These are phyloP conservation scores for Podaxis rugospora DNA, from an alignment of 768 basidiomycete genomes.

Conservation along the genomic window DNA sequence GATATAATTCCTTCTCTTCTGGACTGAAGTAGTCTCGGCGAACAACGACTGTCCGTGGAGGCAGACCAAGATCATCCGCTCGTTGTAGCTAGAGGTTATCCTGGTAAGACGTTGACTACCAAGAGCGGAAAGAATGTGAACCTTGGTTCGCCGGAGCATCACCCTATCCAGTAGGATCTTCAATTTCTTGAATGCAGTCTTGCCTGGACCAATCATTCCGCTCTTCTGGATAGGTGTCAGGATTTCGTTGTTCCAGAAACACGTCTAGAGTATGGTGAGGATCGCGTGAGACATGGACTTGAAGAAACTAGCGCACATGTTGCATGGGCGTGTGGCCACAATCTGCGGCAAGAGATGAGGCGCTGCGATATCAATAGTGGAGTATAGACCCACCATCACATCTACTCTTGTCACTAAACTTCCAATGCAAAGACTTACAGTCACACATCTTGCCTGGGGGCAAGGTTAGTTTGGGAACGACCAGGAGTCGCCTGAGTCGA, in stretches of 20 bases:
- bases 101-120: background rate
- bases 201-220: conserved; percentile 79
- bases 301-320: conserved; percentile 37
- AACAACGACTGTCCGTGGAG: conserved; percentile 87
- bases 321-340: conserved; percentile 86
- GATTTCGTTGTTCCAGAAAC: conserved; percentile 97
- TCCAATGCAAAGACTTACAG: conserved; percentile 96
- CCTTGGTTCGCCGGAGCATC: conserved; percentile 94
- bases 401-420: conserved; percentile 72
- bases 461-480: background rate
- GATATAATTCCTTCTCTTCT: conserved; percentile 94
- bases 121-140: conserved; percentile 17
- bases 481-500: background rate
- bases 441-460: conserved; percentile 77
- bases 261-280: conserved; percentile 47
- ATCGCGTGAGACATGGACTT: conserved; percentile 12
- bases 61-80: conserved; percentile 93
- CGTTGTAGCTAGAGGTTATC: conserved; percentile 66
- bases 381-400: conserved; percentile 66
- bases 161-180: conserved; percentile 85
- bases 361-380: background rate
- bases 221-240: conserved; percentile 92
- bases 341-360: conserved; percentile 34
- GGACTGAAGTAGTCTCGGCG: conserved; percentile 91
- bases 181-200: conserved; percentile 86